Conservation (phyloP, 768 basidiomycete genomes). For the Hygrocybe coccinea region DNA sequence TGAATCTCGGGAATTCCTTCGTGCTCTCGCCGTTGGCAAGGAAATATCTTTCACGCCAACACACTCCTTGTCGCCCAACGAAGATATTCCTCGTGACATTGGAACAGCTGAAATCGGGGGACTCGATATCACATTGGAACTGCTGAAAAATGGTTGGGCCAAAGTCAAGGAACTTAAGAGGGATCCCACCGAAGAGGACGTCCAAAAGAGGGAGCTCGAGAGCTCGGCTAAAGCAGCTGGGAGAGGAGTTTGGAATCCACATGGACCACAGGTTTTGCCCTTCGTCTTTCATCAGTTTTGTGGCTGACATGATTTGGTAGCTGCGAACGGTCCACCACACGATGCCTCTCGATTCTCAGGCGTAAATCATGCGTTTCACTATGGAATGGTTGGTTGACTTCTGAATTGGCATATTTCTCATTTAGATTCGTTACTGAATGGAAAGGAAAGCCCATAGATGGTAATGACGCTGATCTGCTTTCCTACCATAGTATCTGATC, state of each 20-base stretch:
- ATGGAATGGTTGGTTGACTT: neutral
- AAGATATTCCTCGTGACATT: conserved; percentile 74
- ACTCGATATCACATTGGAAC: conserved; percentile 64
- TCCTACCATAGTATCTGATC: neutral
- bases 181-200: conserved; percentile 75
- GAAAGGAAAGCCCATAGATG: conserved; percentile 89
- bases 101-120: conserved; percentile 71
- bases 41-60: conserved; percentile 79
- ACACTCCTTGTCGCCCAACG: conserved; percentile 73
- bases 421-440: conserved; percentile 73
- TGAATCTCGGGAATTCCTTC: conserved; percentile 89
- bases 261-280: conserved; percentile 59
- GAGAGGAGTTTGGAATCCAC: conserved; percentile 83
- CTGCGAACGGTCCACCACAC: conserved; percentile 70
- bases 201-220: conserved; percentile 67
- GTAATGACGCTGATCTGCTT: conserved; percentile 36
- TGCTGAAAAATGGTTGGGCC: conserved; percentile 90
- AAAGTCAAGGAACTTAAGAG: conserved; percentile 85
- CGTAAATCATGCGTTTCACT: conserved; percentile 16
- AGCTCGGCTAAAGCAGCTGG: conserved; percentile 67
- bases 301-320: conserved; percentile 32
- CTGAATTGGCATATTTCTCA: neutral
- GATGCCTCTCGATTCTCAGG: conserved; percentile 87
- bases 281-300: neutral
- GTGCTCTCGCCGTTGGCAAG: conserved; percentile 82